phyloP scores from a whole-genome alignment of 176 grass and related monocot species.

The Olyra latifolia region DNA sequence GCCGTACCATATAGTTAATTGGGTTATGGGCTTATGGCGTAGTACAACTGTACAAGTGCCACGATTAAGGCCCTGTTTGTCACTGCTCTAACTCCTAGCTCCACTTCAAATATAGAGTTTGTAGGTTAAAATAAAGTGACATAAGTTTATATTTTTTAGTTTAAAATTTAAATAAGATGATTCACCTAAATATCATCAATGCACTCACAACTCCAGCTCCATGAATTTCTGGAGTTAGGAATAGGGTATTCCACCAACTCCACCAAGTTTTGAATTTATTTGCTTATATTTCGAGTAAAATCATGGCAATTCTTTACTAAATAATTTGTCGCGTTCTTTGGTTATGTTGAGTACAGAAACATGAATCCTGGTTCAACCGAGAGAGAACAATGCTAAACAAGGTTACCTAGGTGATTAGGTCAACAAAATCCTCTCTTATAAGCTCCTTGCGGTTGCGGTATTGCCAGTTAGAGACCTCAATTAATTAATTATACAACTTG shows the following conservation, averaged over 20 bases:
- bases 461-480: background rate
- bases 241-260: no score
- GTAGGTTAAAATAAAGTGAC: no score
- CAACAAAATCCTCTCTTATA: background rate
- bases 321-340: background rate
- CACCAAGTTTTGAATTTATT: background rate
- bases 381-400: background rate
- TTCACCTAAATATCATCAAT: no score
- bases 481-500: background rate
- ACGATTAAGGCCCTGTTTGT: no score
- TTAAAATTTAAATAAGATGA: no score
- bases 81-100: no score
- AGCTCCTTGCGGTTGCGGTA: no score
- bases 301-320: background rate
- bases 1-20: background rate
- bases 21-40: no score
- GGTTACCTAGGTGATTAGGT: background rate
- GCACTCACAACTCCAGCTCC: no score
- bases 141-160: no score
- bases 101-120: no score
- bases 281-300: background rate
- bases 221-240: no score
- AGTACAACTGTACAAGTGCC: background rate
- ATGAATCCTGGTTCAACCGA: background rate
- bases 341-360: background rate